Base-by-base conservation (phyloP, 352 stramenopile genomes). In the Thraustochytrium striatum region DNA sequence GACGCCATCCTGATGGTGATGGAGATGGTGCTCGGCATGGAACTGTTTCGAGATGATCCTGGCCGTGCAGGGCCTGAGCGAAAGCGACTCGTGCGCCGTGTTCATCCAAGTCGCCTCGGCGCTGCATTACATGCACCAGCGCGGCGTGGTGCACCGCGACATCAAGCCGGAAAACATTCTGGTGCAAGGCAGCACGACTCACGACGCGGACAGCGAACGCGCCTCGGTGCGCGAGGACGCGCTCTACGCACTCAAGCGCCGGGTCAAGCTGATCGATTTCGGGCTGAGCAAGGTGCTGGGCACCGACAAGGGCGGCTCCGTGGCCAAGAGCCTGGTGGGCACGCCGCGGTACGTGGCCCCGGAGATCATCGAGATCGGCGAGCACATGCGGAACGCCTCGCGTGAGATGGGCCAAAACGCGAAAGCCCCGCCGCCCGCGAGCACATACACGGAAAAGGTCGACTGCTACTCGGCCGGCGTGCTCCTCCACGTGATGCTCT, bases 51-150 rank as follows among this genome's bases (percentile, higher is more conserved):
- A 87, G 47, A 84, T 85, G 55, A 87, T 87, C 69, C 50, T 87
- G 7, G 79, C 61, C 52, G 80, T 72, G 36, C 38, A 57, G 39
- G 62, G 69, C 19, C 25, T 69, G 38, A 78, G 72, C 38, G 47
- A 81, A 53, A 70, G 39, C 28, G 78, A 79, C 57, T 38, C 72
- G 1, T 83, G 72, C 72, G 52, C 65, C 16, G 73, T 82, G 44
- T 83, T 82, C 62, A 41, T 83, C 65, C 58, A 82, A 52, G 70
- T 87, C 30, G 83, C 82, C 32, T 57, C 62, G 21, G 85, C 85
- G 5, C 78, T 88, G 30, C 41, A 70, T 32, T 87, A 88, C 83
- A 83, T 88, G 69, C 85, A 90, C 82, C 92, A 91, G 7, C 84
- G 97, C 25, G 88, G 91, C 65, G 75, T 84, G 30, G 61, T 84